These are phyloP conservation scores for Flaveria robusta DNA, from an alignment of 129 eudicot genomes.

Conservation along the genomic window DNA sequence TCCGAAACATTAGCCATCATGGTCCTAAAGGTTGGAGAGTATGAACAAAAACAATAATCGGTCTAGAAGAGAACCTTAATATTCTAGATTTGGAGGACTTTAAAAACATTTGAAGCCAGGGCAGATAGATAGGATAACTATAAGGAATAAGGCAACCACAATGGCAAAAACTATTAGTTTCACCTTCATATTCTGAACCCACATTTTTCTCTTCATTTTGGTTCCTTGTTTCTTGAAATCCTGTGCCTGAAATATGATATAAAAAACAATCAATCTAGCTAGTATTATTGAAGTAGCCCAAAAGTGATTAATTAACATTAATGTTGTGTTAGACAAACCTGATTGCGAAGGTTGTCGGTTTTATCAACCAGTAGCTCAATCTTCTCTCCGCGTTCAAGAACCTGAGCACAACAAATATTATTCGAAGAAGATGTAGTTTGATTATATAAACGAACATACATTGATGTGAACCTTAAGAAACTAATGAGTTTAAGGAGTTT, in stretches of 20 bases:
- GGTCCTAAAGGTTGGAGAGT: conserved; percentile 15
- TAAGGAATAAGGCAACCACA: conserved; percentile 29
- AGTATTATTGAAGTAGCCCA: background rate
- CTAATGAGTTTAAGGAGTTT: too few species aligned
- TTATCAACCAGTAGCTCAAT: conserved; percentile 62
- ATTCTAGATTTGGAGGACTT: background rate
- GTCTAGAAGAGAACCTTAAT: conserved; percentile 13
- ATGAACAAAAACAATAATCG: conserved; percentile 17
- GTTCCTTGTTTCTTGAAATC: conserved; percentile 50
- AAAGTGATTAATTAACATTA: conserved; percentile 5
- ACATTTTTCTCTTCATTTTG: conserved; percentile 50
- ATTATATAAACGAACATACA: background rate
- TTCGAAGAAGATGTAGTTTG: background rate
- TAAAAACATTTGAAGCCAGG: conserved; percentile 39
- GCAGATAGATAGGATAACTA: conserved; percentile 40
- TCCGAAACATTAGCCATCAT: conserved; percentile 16
- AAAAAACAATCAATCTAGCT: background rate
- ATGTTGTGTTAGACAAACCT: conserved; percentile 37
- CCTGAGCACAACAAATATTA: conserved; percentile 33
- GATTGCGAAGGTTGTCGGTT: conserved; percentile 56
- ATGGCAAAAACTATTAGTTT: conserved; percentile 46
- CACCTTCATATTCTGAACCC: conserved; percentile 60
- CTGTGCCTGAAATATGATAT: conserved; percentile 30
- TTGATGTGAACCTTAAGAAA: background rate
- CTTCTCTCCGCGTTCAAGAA: conserved; percentile 69